These are phyloP conservation scores for Penicillium pancosmium DNA, from an alignment of 495 filamentous ascomycete genomes.

Conservation along the genomic window DNA sequence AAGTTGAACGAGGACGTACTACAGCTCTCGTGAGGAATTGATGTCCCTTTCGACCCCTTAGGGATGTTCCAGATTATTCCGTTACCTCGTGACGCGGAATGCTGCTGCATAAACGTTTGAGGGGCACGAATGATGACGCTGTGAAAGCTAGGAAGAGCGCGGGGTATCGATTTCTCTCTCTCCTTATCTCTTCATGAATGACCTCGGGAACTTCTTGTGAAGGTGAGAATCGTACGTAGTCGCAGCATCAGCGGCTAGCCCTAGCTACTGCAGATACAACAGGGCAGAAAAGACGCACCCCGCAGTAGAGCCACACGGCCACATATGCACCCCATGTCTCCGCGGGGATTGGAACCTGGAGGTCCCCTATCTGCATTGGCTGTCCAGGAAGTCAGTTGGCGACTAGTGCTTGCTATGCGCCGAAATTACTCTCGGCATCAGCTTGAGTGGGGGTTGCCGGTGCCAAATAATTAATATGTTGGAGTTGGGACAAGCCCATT, in stretches of 20 bases:
- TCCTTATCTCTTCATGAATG: neutral
- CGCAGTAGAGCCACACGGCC: slow-evolving; percentile 20
- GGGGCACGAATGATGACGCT: slow-evolving; percentile 10
- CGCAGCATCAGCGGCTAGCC: neutral
- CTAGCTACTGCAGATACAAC: neutral
- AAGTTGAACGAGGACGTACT: neutral
- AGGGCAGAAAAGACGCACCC: slow-evolving; percentile 26
- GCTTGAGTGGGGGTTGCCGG: neutral
- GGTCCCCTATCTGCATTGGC: neutral
- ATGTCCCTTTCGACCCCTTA: neutral
- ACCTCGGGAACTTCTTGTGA: slow-evolving; percentile 2
- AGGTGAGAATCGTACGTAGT: neutral
- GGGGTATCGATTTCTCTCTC: slow-evolving; percentile 2
- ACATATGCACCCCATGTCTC: slow-evolving; percentile 13
- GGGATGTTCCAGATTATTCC: slow-evolving; percentile 12
- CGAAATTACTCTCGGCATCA: slow-evolving; percentile 9
- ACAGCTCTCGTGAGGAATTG: neutral
- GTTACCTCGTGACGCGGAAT: slow-evolving; percentile 6
- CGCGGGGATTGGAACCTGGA: neutral
- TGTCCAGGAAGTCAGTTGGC: neutral
- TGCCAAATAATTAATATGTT: neutral
- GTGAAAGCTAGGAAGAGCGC: slow-evolving; percentile 7
- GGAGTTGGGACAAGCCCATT: neutral
- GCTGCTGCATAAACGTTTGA: slow-evolving; percentile 8
- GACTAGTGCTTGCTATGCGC: neutral